Conservation (phyloP, 345 rosid genomes). For the Lepidium aucheri region DNA sequence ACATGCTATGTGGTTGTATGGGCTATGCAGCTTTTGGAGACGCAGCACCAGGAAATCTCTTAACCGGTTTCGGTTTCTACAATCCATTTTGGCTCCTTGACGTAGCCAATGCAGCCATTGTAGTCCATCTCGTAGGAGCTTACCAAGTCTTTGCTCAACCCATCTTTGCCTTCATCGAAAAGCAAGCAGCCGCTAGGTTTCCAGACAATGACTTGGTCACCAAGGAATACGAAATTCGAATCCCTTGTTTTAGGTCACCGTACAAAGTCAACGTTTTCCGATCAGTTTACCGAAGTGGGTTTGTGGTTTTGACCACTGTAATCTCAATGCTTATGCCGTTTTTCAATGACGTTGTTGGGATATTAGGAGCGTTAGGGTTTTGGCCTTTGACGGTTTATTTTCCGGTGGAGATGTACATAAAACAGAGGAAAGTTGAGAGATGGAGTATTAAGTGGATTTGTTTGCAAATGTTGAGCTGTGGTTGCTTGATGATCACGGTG, state of each 20-base stretch:
- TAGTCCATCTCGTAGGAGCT: conserved; percentile 64
- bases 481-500: conserved; percentile 47
- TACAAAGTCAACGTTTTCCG: conserved; percentile 49
- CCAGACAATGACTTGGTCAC: conserved; percentile 37
- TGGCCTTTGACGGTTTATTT: conserved; percentile 77
- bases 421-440: conserved; percentile 44
- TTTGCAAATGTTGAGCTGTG: conserved; percentile 41
- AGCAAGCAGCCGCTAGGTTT: conserved; percentile 28
- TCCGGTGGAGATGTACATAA: conserved; percentile 73
- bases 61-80: conserved; percentile 70
- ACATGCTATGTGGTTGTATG: conserved; percentile 56
- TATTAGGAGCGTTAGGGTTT: conserved; percentile 68
- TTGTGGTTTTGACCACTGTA: conserved; percentile 52
- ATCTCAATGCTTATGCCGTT: conserved; percentile 72
- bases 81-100: conserved; percentile 72
- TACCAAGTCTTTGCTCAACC: conserved; percentile 78
- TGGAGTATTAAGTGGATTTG: conserved; percentile 64
- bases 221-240: conserved; percentile 37
- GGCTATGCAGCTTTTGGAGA: conserved; percentile 75
- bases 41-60: conserved; percentile 60
- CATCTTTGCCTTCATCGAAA: conserved; percentile 57
- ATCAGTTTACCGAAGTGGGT: conserved; percentile 39
- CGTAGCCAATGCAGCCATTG: conserved; percentile 60
- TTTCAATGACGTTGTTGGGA: conserved; percentile 60
- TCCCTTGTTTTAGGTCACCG: conserved; percentile 28